Percentiles rank a stretch among this genome's conserved stretches.
Conservation (phyloP, 1,284 basidiomycete genomes). For the Pseudozyma tsukubaensis region DNA sequence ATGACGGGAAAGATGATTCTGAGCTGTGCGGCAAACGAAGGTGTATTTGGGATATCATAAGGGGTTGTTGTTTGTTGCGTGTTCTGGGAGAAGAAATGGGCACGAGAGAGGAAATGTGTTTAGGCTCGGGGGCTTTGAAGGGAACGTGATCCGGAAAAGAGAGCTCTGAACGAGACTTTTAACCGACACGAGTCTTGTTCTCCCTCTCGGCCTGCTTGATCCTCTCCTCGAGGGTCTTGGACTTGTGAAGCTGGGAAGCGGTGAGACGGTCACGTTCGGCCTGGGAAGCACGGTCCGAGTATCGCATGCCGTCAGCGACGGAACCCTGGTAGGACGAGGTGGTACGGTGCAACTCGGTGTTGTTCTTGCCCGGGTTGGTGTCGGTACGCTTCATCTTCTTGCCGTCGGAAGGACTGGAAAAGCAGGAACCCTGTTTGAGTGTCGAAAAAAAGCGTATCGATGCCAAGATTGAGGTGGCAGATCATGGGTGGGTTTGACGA, state of each 20-base stretch:
- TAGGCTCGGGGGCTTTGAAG: neutral
- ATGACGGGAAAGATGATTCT: neutral
- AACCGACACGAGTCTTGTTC: conserved; percentile 45
- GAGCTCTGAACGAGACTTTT: neutral
- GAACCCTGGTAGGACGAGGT: conserved; percentile 68
- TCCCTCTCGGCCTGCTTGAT: conserved; percentile 65
- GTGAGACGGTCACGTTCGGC: conserved; percentile 61
- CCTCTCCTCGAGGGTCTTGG: conserved; percentile 67
- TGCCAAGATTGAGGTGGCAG: neutral
- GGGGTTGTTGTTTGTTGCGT: neutral
- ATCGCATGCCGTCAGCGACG: conserved; percentile 66
- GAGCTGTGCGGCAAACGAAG: neutral
- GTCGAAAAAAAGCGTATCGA: neutral
- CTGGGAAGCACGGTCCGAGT: conserved; percentile 61
- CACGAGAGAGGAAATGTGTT: neutral
- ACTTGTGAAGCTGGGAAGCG: conserved; percentile 67
- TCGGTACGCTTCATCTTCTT: conserved; percentile 68
- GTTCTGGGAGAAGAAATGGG: neutral
- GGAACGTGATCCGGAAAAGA: too few species aligned
- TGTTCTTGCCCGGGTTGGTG: conserved; percentile 62
- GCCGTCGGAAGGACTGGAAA: conserved; percentile 59
- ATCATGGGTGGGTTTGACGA: neutral
- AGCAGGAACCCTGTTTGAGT: conserved; percentile 52
- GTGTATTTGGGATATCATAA: conserved; percentile 5
- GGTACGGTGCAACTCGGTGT: conserved; percentile 67